A percentile compares a stretch with the other conserved stretches of the same genome.
These are phyloP conservation scores for Tylopilus plumbeoviolaceoides DNA, from an alignment of 768 basidiomycete genomes.

Conservation along the genomic window DNA sequence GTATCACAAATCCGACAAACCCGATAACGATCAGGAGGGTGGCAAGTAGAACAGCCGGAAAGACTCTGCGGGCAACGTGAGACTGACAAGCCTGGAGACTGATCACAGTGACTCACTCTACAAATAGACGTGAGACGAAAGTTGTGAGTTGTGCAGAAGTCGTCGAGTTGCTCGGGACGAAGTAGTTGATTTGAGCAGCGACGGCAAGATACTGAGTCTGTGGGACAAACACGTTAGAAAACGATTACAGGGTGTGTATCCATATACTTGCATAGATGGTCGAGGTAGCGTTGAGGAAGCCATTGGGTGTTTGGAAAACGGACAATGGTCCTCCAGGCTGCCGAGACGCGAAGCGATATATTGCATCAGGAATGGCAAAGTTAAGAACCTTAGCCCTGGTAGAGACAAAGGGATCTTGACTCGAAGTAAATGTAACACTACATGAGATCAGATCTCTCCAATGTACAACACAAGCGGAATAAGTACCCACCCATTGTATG, in stretches of 20 bases:
- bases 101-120: slow-evolving; percentile 45
- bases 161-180: slow-evolving; percentile 38
- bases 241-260: neutral
- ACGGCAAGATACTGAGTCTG: slow-evolving; percentile 59
- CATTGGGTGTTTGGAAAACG: slow-evolving; percentile 45
- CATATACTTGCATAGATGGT: slow-evolving; percentile 30
- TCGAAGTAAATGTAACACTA: slow-evolving; percentile 41
- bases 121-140: slow-evolving; percentile 45
- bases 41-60: slow-evolving; percentile 52
- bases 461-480: neutral
- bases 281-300: slow-evolving; percentile 50
- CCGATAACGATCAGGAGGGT: slow-evolving; percentile 46
- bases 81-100: neutral
- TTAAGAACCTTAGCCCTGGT: slow-evolving; percentile 48
- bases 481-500: slow-evolving; percentile 55
- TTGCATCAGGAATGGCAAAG: slow-evolving; percentile 56
- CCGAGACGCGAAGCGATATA: slow-evolving; percentile 50
- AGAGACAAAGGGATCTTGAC: slow-evolving; percentile 42
- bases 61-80: slow-evolving; percentile 34
- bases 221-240: slow-evolving; percentile 2
- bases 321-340: slow-evolving; percentile 37
- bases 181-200: slow-evolving; percentile 57
- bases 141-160: slow-evolving; percentile 39
- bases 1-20: slow-evolving; percentile 40
- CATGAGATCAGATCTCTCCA: neutral